Conservation (phyloP, 2,329 filamentous ascomycete species). For the Metarhizium album region DNA sequence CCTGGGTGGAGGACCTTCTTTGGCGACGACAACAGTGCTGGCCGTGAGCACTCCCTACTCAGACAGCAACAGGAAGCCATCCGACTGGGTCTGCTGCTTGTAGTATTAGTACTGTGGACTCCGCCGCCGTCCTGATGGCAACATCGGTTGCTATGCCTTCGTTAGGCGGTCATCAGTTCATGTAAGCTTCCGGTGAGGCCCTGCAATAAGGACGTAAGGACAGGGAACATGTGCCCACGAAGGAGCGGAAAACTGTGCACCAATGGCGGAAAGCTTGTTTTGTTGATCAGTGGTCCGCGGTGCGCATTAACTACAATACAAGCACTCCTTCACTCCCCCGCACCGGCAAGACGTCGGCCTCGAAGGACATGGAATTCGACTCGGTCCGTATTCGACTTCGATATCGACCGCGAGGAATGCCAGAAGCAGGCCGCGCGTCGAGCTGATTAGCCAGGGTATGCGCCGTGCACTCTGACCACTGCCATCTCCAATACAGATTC, state of each 20-base stretch:
- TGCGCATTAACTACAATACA: no score
- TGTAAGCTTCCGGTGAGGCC: neutral
- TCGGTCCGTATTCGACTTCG: no score
- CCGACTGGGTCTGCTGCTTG: no score
- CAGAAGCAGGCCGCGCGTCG: neutral
- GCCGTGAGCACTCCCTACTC: no score
- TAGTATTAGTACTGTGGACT: neutral
- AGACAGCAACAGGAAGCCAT: no score
- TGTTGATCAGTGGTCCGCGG: constrained; percentile 1
- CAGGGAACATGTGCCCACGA: neutral
- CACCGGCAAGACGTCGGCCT: no score
- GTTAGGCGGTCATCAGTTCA: neutral
- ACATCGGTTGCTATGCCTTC: neutral
- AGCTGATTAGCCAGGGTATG: neutral
- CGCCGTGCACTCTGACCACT: neutral
- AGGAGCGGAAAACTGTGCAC: neutral
- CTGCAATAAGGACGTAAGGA: neutral
- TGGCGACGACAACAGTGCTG: no score
- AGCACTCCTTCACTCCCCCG: no score
- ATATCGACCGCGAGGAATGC: neutral
- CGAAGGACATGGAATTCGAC: no score
- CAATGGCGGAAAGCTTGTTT: constrained; percentile 1
- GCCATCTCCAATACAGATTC: neutral
- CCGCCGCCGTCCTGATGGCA: neutral
- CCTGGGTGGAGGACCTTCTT: no score